These are phyloP conservation scores for Amesomyces nigricolor DNA, from an alignment of 2,329 filamentous ascomycete genomes.

Conservation along the genomic window DNA sequence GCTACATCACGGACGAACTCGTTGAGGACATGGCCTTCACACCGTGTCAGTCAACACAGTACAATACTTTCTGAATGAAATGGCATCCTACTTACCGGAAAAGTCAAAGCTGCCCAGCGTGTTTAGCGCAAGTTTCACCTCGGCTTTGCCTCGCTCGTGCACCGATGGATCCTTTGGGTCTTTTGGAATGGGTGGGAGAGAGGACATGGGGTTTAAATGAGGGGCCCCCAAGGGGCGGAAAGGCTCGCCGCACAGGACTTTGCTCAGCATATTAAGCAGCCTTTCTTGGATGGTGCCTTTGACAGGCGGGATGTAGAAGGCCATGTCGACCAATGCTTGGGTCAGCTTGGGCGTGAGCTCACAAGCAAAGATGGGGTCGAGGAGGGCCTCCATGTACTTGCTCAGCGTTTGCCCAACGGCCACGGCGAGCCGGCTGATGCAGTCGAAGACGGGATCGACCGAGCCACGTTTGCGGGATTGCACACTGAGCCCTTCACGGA, in stretches of 20 bases:
- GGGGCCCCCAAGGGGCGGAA: conserved; percentile 92
- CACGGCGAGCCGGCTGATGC: conserved; percentile 91
- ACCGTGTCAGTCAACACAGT: conserved; percentile 19
- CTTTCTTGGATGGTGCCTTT: conserved; percentile 91
- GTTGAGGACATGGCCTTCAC: conserved; percentile 74
- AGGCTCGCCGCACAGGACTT: conserved; percentile 84
- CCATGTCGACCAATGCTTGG: conserved; percentile 95
- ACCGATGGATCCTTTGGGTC: conserved; percentile 79
- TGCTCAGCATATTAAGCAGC: conserved; percentile 87
- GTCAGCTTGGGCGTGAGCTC: conserved; percentile 90
- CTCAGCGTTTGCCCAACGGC: conserved; percentile 94
- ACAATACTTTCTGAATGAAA: not conserved
- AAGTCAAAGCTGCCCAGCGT: conserved; percentile 99
- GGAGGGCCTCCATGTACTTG: conserved; percentile 94
- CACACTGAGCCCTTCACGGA: conserved; percentile 80
- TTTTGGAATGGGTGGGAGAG: conserved; percentile 77
- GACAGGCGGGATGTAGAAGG: conserved; percentile 94
- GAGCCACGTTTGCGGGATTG: conserved; percentile 63
- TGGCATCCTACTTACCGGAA: conserved; percentile 41
- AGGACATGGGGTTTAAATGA: conserved; percentile 69
- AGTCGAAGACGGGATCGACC: conserved; percentile 85
- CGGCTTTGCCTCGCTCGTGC: conserved; percentile 74
- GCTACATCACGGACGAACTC: conserved; percentile 98
- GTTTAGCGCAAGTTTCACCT: conserved; percentile 88
- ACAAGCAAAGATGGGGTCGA: conserved; percentile 95